Base-by-base conservation (phyloP, 176 grass and related monocot genomes). In the Oryza glumipatula region DNA sequence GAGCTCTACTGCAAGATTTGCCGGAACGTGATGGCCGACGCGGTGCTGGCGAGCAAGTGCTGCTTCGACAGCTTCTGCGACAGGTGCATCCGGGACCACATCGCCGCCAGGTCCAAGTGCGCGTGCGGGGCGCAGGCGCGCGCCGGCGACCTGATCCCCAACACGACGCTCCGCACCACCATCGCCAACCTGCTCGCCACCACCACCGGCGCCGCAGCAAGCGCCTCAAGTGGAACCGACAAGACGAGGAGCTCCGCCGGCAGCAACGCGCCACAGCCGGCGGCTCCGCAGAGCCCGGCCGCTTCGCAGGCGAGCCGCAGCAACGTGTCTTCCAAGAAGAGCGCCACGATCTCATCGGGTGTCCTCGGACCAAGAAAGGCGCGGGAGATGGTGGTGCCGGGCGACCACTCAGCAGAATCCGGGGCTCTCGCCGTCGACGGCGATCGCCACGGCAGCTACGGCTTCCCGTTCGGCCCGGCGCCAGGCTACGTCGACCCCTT, bases 1-100 rank as follows among this genome's bases (percentile, higher is more conserved):
- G 74, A 88, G 60, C 80, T 88, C 32, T 74, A 78, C 67, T 83
- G 80, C 80, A 83, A 72, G 67, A 77, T 78, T 1, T 83, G 68
- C 80, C 71, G n/a, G 74, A 73, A 83, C 3, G 80, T 73, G 56
- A 88, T 79, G 75, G 23, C 33, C 2, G 58, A 84, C 35, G 74
- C 68, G 7, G 80, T 79, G 74, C 11, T 88, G 43, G 51, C 68
- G 3, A 65, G 68, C 74, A 72, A 74, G 68, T 88, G 87, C 81
- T 88, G 81, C 81, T 88, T 84, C 68, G 60, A 11, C 60, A 83
- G 80, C 47, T 79, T 84, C 87, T 88, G 68, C 68, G 75, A 46
- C 68, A 10, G 9, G 60, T 88, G 80, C 76, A 74, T 84, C 69
- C n/a, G 68, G 61, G 35, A 13, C 11, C 81, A 58, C 16, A 32